These are phyloP conservation scores for Hortaea sp. DNA, from an alignment of 2,329 filamentous ascomycete species.

Conservation along the genomic window DNA sequence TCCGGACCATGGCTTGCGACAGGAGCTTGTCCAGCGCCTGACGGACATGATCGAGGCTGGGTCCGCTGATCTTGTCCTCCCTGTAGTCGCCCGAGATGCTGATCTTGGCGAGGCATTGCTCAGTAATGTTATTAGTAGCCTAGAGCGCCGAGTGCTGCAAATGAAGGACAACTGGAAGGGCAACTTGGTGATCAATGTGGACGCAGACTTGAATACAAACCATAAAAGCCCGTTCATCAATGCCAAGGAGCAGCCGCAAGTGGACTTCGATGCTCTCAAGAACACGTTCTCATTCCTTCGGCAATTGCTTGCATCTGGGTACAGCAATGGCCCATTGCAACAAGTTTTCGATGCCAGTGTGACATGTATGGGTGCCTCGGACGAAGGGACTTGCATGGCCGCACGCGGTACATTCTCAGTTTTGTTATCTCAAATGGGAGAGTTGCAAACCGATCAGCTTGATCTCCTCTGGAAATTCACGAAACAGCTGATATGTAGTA, in stretches of 20 bases:
- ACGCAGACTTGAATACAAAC: background rate
- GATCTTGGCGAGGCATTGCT: background rate
- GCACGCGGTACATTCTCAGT: background rate
- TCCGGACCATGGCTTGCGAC: slow-evolving; percentile 5
- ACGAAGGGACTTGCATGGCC: background rate
- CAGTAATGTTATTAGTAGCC: background rate
- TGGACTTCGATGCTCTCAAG: too few relatives aligned
- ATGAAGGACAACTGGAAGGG: background rate
- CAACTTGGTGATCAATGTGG: background rate
- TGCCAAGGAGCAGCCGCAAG: too few relatives aligned
- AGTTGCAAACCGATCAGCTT: background rate
- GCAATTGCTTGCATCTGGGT: too few relatives aligned
- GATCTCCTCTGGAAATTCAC: slow-evolving; percentile 3
- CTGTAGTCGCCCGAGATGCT: background rate
- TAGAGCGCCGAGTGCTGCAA: background rate
- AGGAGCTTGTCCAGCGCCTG: slow-evolving; percentile 2
- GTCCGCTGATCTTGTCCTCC: background rate
- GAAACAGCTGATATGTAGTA: background rate
- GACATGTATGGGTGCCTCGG: background rate
- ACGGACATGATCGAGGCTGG: slow-evolving; percentile 1
- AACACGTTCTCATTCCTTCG: too few relatives aligned
- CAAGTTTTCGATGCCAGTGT: background rate
- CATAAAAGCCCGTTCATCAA: too few relatives aligned
- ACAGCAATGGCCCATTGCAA: too few relatives aligned
- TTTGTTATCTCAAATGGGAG: background rate